phyloP scores from a whole-genome alignment of 2,329 filamentous ascomycete species.

The Daldinia sp. region DNA sequence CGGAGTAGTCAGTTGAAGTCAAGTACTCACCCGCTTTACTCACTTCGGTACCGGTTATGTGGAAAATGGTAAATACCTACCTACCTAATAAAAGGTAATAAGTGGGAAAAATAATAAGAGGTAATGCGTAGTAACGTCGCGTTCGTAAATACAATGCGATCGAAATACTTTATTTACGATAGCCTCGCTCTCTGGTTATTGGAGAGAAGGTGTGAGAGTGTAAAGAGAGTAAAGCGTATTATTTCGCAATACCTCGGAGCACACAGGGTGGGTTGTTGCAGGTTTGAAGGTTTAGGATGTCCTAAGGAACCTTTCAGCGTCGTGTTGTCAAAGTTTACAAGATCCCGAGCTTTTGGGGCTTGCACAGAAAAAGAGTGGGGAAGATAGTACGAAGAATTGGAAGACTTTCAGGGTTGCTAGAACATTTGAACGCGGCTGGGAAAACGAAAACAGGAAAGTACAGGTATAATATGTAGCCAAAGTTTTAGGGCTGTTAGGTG shows the following conservation, averaged over 20 bases:
- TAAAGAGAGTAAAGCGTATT: constrained; percentile 11
- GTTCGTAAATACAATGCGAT: constrained; percentile 27
- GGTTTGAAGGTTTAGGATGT: constrained; percentile 18
- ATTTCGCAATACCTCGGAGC: constrained; percentile 22
- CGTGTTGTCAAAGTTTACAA: constrained; percentile 44
- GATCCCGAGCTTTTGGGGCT: constrained; percentile 41
- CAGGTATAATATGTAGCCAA: background rate
- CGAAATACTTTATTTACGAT: constrained; percentile 8
- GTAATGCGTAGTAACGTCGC: constrained; percentile 14
- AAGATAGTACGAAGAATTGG: constrained; percentile 24
- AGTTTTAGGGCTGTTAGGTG: background rate
- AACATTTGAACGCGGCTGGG: constrained; percentile 13
- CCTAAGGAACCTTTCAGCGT: constrained; percentile 29
- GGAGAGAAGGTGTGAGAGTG: background rate
- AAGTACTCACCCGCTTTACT: no score
- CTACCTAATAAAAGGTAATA: no score
- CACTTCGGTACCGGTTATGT: constrained; percentile 14
- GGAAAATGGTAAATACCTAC: no score
- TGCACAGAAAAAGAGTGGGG: constrained; percentile 41
- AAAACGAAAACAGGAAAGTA: constrained; percentile 1
- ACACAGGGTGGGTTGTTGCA: constrained; percentile 22
- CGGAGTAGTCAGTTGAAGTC: constrained; percentile 8
- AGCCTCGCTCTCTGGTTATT: constrained; percentile 13
- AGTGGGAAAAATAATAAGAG: constrained; percentile 2
- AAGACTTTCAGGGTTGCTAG: constrained; percentile 3